Percentiles rank a stretch among this genome's conserved stretches.
Evolutionary conservation across 768 basidiomycete species (phyloP).

Genomic region (Peribolospora baueri): DNA sequence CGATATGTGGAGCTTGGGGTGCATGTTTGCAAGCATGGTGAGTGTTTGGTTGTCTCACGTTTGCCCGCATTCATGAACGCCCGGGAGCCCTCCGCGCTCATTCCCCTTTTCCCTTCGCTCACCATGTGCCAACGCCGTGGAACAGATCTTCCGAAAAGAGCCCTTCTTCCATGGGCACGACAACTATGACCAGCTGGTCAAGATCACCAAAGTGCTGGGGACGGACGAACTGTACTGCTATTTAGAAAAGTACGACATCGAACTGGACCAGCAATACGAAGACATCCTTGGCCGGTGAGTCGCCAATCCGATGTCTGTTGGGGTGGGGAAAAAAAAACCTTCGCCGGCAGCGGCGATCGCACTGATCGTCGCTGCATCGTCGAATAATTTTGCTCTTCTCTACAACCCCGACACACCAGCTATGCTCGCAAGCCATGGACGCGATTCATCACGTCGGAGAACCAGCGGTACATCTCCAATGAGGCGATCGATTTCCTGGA

Average conservation of each 20-base stretch:
- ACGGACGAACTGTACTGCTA: conserved; percentile 86
- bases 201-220: conserved; percentile 90
- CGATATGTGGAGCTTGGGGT: conserved; percentile 97
- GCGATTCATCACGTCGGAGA: conserved; percentile 80
- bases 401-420: conserved; percentile 21
- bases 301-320: not conserved
- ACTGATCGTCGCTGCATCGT: not conserved
- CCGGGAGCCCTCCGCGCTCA: not conserved
- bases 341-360: too few species aligned
- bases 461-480: conserved; percentile 85
- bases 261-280: conserved; percentile 85
- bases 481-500: conserved; percentile 92
- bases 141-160: conserved; percentile 90
- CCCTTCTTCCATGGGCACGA: conserved; percentile 99
- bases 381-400: conserved; percentile 3
- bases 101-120: not conserved
- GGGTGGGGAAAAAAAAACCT: too few species aligned
- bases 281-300: conserved; percentile 63
- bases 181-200: conserved; percentile 94
- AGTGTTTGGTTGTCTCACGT: conserved; percentile 9
- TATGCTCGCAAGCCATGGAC: conserved; percentile 90
- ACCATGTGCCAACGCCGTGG: not conserved
- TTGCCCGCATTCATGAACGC: not conserved
- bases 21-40: conserved; percentile 98
- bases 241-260: conserved; percentile 83